Percentiles rank a stretch among this genome's conserved stretches.
Conservation (phyloP, 2,329 filamentous ascomycete genomes). For the Fusarium foetens region DNA sequence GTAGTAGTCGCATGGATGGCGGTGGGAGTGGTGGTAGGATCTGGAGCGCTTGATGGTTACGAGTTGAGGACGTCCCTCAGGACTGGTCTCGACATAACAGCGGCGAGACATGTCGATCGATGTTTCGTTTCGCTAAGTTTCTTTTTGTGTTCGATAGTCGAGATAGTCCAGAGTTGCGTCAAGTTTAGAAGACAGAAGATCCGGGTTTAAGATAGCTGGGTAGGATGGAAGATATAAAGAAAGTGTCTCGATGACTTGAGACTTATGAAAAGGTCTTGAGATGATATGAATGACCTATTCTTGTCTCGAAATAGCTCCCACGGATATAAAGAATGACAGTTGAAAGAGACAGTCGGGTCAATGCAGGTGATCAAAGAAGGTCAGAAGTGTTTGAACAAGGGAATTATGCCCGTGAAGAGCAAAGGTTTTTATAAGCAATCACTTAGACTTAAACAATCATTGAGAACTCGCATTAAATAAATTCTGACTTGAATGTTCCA, state of each 20-base stretch:
- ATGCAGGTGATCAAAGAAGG: slow-evolving; percentile 47
- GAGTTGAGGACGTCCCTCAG: slow-evolving; percentile 50
- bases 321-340: slow-evolving; percentile 37
- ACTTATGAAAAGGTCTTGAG: background rate
- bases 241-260: slow-evolving; percentile 13
- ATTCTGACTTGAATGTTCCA: slow-evolving; percentile 3
- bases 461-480: background rate
- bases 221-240: slow-evolving; percentile 16
- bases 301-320: slow-evolving; percentile 37
- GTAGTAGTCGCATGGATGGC: slow-evolving; percentile 50
- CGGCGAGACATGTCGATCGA: slow-evolving; percentile 48
- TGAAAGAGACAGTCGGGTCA: slow-evolving; percentile 34
- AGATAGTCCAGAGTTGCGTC: background rate
- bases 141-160: background rate
- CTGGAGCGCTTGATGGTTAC: slow-evolving; percentile 54
- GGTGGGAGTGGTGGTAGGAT: slow-evolving; percentile 49
- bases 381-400: slow-evolving; percentile 31
- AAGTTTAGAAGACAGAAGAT: background rate
- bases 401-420: background rate
- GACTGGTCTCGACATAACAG: slow-evolving; percentile 51
- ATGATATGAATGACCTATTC: slow-evolving; percentile 35
- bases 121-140: background rate
- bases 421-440: slow-evolving; percentile 17
- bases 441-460: background rate
- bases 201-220: slow-evolving; percentile 2